A percentile compares a stretch with the other conserved stretches of the same genome.
Evolutionary conservation across 441 rosid genomes (phyloP).

Genomic region (Adansonia rubrostipa): DNA sequence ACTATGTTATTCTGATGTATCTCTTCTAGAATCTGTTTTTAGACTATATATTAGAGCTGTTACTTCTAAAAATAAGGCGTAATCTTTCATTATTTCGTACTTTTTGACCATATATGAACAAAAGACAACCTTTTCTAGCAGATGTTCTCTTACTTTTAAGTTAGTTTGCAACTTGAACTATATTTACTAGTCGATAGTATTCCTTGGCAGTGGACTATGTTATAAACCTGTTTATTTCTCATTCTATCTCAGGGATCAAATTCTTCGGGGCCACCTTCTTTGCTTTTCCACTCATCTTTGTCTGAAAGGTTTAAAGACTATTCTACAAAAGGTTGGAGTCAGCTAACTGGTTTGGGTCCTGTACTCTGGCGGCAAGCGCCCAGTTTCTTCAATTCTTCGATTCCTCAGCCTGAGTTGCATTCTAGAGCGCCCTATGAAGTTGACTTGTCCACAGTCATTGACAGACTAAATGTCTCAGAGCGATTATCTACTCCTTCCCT

Average conservation of each 20-base stretch:
- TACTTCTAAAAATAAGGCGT: neutral
- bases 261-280: conserved; percentile 53
- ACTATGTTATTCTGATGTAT: neutral
- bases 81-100: neutral
- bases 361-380: conserved; percentile 85
- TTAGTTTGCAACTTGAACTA: conserved; percentile 4
- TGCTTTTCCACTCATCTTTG: conserved; percentile 46
- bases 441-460: conserved; percentile 50
- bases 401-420: conserved; percentile 61
- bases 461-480: conserved; percentile 49
- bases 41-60: neutral
- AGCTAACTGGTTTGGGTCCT: conserved; percentile 76
- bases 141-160: neutral
- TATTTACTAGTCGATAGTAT: conserved; percentile 10
- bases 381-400: conserved; percentile 62
- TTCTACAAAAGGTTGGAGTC: conserved; percentile 66
- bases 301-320: conserved; percentile 63
- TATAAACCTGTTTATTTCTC: conserved; percentile 17
- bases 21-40: neutral
- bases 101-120: neutral
- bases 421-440: conserved; percentile 55
- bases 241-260: conserved; percentile 60
- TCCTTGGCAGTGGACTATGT: conserved; percentile 14
- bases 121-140: neutral
- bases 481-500: conserved; percentile 48